These are phyloP conservation scores for Pholiota conissans DNA, from an alignment of 768 basidiomycete species.

Conservation along the genomic window DNA sequence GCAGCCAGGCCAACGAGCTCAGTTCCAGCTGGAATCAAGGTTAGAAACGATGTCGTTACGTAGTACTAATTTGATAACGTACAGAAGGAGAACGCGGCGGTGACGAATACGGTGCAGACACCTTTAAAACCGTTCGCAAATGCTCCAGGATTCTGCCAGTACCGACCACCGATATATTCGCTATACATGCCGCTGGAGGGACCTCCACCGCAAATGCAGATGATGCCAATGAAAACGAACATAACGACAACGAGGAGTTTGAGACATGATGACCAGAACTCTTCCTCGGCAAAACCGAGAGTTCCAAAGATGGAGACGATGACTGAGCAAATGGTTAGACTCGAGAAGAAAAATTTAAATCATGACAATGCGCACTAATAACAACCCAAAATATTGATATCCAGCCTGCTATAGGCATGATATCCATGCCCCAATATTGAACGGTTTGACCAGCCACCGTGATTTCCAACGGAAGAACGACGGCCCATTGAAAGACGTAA, in stretches of 20 bases:
- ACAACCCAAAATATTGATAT: constrained; percentile 44
- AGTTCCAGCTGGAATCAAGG: constrained; percentile 35
- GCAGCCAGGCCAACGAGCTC: constrained; percentile 48
- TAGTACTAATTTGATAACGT: background rate
- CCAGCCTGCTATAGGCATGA: constrained; percentile 41
- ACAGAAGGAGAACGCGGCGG: constrained; percentile 45
- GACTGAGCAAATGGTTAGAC: constrained; percentile 21
- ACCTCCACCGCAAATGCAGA: constrained; percentile 44
- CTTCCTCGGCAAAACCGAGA: constrained; percentile 48
- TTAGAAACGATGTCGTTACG: background rate
- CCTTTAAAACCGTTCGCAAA: constrained; percentile 48
- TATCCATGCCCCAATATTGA: constrained; percentile 40
- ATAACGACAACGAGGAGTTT: constrained; percentile 45
- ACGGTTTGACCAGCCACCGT: constrained; percentile 46
- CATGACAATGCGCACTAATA: constrained; percentile 28
- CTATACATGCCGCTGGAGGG: constrained; percentile 34
- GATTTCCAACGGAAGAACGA: constrained; percentile 44
- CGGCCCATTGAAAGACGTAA: constrained; percentile 47
- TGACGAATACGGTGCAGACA: constrained; percentile 46
- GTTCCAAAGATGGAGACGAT: constrained; percentile 43
- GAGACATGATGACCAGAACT: constrained; percentile 51
- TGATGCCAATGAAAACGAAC: constrained; percentile 44
- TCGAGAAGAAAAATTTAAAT: background rate
- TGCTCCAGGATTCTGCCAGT: constrained; percentile 39
- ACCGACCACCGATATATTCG: constrained; percentile 37